phyloP scores from a whole-genome alignment of 2,329 filamentous ascomycete genomes.

The Ascochyta koolunga region DNA sequence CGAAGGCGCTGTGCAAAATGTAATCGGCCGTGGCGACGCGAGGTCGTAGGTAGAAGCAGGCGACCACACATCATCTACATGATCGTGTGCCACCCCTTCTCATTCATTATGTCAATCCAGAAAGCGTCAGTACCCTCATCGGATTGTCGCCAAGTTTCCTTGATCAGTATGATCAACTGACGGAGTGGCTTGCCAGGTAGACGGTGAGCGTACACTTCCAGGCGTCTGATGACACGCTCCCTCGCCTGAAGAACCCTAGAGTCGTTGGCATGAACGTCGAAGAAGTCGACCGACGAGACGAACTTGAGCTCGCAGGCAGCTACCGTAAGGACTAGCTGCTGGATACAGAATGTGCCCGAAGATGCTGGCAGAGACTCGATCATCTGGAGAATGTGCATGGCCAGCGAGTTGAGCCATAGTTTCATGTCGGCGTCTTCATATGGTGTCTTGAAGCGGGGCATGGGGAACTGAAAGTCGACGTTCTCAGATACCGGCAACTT shows the following conservation, averaged over 20 bases:
- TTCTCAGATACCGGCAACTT: constrained; percentile 29
- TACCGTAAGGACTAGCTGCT: constrained; percentile 60
- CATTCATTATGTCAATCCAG: constrained; percentile 64
- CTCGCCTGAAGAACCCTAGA: constrained; percentile 53
- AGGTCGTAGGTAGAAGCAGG: not conserved
- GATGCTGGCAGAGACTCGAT: constrained; percentile 58
- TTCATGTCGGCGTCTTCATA: constrained; percentile 44
- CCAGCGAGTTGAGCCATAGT: constrained; percentile 58
- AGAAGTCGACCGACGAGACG: constrained; percentile 47
- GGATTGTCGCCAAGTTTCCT: constrained; percentile 60
- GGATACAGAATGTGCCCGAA: constrained; percentile 60
- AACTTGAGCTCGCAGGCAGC: constrained; percentile 59
- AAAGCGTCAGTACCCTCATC: constrained; percentile 58
- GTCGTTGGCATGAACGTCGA: constrained; percentile 52
- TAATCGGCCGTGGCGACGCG: constrained; percentile 6
- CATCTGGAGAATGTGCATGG: constrained; percentile 57
- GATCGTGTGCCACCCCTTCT: constrained; percentile 63
- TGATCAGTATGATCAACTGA: constrained; percentile 57
- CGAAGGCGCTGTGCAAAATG: constrained; percentile 11
- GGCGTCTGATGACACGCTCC: constrained; percentile 56
- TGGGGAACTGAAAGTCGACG: constrained; percentile 40
- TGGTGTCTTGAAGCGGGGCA: constrained; percentile 40
- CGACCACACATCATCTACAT: constrained; percentile 50
- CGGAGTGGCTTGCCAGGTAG: constrained; percentile 60
- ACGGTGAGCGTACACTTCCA: constrained; percentile 53